Evolutionary conservation across 345 rosid species (phyloP).

Genomic region (Sapria himalayana): DNA sequence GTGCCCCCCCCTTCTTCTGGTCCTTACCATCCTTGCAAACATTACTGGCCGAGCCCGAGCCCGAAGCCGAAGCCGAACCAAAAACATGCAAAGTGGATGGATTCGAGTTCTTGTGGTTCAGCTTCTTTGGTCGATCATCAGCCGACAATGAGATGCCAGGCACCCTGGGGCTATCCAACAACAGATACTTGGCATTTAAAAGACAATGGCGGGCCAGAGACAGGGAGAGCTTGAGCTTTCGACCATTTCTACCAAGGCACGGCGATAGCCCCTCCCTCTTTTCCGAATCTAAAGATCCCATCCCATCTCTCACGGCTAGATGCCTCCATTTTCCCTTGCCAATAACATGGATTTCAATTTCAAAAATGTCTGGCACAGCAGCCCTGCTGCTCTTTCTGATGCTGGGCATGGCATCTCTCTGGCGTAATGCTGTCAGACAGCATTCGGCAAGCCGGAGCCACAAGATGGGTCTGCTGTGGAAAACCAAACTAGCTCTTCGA

Average conservation of each 20-base stretch:
- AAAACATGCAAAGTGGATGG: conserved; percentile 12
- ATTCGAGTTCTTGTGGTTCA: conserved; percentile 23
- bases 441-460: conserved; percentile 98
- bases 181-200: conserved; percentile 46
- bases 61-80: no score
- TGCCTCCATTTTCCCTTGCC: conserved; percentile 94
- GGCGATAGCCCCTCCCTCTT: conserved; percentile 16
- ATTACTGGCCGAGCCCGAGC: conserved; percentile 31
- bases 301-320: conserved; percentile 35
- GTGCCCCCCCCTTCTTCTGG: conserved; percentile 49
- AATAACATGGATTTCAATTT: conserved; percentile 34
- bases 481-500: conserved; percentile 50
- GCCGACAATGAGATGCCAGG: conserved; percentile 23
- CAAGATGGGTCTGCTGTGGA: conserved; percentile 46
- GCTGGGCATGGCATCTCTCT: no score
- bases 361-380: conserved; percentile 29
- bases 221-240: conserved; percentile 51
- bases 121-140: conserved; percentile 20
- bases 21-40: conserved; percentile 60
- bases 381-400: conserved; percentile 18
- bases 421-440: conserved; percentile 68
- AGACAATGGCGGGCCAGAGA: conserved; percentile 70
- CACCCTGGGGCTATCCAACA: no score
- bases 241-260: conserved; percentile 20
- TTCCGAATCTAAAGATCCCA: conserved; percentile 17